Evolutionary conservation across 306 rosid species (phyloP), one percentile per base, ranked within the genome.

Genomic region (Ormosia emarginata): DNA sequence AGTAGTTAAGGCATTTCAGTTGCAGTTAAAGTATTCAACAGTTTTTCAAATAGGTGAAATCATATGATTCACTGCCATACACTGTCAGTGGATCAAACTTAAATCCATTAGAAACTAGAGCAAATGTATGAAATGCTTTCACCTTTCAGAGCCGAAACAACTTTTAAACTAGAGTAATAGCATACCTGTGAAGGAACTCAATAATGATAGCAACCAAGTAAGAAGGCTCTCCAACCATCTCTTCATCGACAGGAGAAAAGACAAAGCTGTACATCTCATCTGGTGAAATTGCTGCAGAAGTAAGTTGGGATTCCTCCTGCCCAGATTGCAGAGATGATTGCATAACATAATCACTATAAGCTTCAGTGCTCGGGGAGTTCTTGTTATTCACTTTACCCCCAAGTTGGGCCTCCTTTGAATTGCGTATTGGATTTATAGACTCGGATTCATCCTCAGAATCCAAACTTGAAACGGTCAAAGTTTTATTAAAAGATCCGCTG

Each of bases 191-290:
- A 82, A 95, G 94, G 88, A 93, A 93, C 90, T 93, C 97, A 36
- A 92, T 78, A 73, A 93, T 85, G 85, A 93, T 85, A 33, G 97
- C 80, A 86, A 92, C 93, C 93, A 93, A 90, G 90, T 95, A 95
- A 18, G 96, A 90, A 71, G 92, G 94, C 56, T 93, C 99, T 75
- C 98, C 97, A 3, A 90, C 91, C 92, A 90, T 92, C 91, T 95
- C 98, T 86, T 95, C 99, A 86, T 95, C 97, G 10, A 89, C 86
- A 33, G 96, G 91, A 57, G 94, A 88, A 70, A 93, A 95, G 79
- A 95, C 91, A 86, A 86, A 93, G 87, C 89, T 85, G 87, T 90
- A 91, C 87, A 95, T 86, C 95, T 93, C 97, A 71, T 95, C 97
- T 15, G 99, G 94, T 67, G 99, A 95, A 88, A 93, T 85, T 83